These are phyloP conservation scores for Remersonia thermophila DNA, from an alignment of 2,329 filamentous ascomycete species.

Conservation along the genomic window DNA sequence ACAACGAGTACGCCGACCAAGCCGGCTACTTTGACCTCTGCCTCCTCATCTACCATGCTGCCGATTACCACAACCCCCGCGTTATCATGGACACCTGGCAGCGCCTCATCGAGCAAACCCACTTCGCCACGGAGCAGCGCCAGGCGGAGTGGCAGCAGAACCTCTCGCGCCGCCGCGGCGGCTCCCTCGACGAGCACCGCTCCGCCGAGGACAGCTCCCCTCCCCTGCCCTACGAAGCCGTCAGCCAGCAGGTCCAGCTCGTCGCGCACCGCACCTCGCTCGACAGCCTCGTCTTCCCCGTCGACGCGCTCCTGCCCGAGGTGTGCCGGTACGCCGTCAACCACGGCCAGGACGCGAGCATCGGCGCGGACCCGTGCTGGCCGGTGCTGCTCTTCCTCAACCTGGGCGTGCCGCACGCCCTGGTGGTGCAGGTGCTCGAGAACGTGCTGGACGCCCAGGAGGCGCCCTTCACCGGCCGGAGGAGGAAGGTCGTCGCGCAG, in stretches of 20 bases:
- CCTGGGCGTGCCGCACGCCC: conserved; percentile 43
- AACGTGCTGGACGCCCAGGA: conserved; percentile 46
- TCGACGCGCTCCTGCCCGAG: conserved; percentile 46
- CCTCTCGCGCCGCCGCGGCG: conserved; percentile 33
- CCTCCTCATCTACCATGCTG: conserved; percentile 80
- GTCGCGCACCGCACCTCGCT: conserved; percentile 53
- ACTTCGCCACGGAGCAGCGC: conserved; percentile 40
- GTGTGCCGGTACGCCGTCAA: conserved; percentile 51
- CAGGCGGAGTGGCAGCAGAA: conserved; percentile 24
- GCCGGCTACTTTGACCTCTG: conserved; percentile 85
- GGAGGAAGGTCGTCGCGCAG: conserved; percentile 39
- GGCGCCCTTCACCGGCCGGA: conserved; percentile 42
- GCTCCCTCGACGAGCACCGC: conserved; percentile 21
- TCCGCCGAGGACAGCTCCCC: conserved; percentile 25
- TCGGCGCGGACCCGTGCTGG: conserved; percentile 45
- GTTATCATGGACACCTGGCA: conserved; percentile 80
- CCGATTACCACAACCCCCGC: conserved; percentile 78
- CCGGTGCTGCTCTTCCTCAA: conserved; percentile 44
- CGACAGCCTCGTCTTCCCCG: conserved; percentile 55
- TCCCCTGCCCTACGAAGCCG: conserved; percentile 55
- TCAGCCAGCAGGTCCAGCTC: conserved; percentile 50
- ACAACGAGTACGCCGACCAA: conserved; percentile 80
- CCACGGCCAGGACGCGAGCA: conserved; percentile 44
- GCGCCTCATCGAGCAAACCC: conserved; percentile 62
- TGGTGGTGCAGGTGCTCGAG: conserved; percentile 44